Percentiles rank a stretch among this genome's conserved stretches.
phyloP scores from a whole-genome alignment of 331 rosid species.

The Malus hybrid region DNA sequence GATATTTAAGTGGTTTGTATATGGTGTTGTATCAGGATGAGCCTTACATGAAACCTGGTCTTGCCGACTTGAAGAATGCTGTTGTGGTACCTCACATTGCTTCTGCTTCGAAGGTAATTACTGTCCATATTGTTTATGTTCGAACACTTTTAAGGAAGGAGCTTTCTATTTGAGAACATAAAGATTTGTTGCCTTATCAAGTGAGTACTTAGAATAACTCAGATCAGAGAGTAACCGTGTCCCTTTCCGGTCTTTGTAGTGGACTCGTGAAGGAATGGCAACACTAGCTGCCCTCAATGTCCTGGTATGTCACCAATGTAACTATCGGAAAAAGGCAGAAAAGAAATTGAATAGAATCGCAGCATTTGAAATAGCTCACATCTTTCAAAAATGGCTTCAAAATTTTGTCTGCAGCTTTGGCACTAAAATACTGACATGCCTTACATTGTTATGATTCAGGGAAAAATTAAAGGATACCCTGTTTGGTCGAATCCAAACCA shows the following conservation, averaged over 20 bases:
- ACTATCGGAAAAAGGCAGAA: neutral
- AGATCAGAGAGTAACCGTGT: neutral
- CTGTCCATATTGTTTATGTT: neutral
- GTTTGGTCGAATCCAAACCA: conserved; percentile 73
- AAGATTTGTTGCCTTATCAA: neutral
- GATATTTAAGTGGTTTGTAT: neutral
- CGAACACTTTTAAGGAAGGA: neutral
- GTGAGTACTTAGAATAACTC: neutral
- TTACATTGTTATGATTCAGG: conserved; percentile 31
- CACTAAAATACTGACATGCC: conserved; percentile 4
- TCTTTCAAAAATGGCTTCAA: neutral
- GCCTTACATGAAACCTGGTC: conserved; percentile 96
- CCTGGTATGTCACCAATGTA: conserved; percentile 43
- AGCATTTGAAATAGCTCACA: neutral
- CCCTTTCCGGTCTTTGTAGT: conserved; percentile 37
- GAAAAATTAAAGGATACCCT: conserved; percentile 83
- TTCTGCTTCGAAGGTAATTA: conserved; percentile 92
- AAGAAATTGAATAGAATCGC: too few relatives aligned
- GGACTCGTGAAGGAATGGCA: conserved; percentile 99
- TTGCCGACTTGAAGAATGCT: conserved; percentile 89
- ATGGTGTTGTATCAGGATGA: conserved; percentile 57
- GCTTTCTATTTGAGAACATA: neutral
- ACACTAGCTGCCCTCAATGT: conserved; percentile 90
- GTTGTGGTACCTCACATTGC: conserved; percentile 97
- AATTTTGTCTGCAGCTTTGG: too few relatives aligned